phyloP scores from a whole-genome alignment of 306 rosid species.

The Vicia sativa region DNA sequence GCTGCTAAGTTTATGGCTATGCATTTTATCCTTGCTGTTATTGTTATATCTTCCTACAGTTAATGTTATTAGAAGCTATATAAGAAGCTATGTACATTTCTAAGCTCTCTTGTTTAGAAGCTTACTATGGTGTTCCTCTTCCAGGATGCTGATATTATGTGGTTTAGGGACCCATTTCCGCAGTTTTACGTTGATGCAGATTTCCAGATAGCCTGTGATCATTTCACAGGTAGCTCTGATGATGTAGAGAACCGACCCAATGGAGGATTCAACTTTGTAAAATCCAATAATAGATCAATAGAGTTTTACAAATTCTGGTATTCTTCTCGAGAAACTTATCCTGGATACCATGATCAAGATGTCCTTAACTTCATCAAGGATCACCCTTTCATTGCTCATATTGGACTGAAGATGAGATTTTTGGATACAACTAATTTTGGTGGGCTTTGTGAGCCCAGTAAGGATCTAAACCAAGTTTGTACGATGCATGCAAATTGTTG shows the following conservation, averaged over 20 bases:
- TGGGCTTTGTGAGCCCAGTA: slow-evolving; percentile 96
- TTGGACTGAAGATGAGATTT: slow-evolving; percentile 75
- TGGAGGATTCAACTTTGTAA: slow-evolving; percentile 89
- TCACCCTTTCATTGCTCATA: slow-evolving; percentile 56
- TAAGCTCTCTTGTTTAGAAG: slow-evolving; percentile 31
- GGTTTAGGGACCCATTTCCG: slow-evolving; percentile 97
- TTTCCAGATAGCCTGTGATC: slow-evolving; percentile 92
- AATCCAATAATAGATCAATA: slow-evolving; percentile 80
- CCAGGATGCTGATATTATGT: slow-evolving; percentile 98
- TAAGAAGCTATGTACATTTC: slow-evolving; percentile 28
- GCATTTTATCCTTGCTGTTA: slow-evolving; percentile 29
- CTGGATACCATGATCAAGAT: slow-evolving; percentile 95
- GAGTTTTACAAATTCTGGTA: slow-evolving; percentile 90
- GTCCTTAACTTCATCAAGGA: slow-evolving; percentile 84
- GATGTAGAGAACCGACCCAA: slow-evolving; percentile 80
- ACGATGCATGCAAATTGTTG: slow-evolving; percentile 99
- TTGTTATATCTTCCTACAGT: slow-evolving; percentile 24
- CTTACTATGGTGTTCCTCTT: slow-evolving; percentile 36
- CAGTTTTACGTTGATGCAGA: slow-evolving; percentile 68
- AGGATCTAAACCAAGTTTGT: slow-evolving; percentile 85
- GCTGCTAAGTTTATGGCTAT: slow-evolving; percentile 8
- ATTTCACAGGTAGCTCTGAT: slow-evolving; percentile 68
- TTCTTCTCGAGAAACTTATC: slow-evolving; percentile 69
- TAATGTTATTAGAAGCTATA: slow-evolving; percentile 4
- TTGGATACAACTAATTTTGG: slow-evolving; percentile 91